Evolutionary conservation across 352 stramenopile species (phyloP).

Genomic region (Phytophthora palmivora): DNA sequence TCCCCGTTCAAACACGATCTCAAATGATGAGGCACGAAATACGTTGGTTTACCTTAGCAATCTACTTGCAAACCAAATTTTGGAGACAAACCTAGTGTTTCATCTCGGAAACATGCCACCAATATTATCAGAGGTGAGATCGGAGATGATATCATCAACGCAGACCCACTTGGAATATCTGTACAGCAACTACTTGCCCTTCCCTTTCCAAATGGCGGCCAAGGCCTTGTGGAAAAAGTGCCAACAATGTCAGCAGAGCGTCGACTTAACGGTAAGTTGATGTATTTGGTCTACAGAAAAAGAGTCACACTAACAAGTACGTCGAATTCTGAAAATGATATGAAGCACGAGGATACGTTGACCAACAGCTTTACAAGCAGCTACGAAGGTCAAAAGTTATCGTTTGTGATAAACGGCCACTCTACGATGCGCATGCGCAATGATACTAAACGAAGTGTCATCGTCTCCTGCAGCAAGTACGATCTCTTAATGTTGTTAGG

Average conservation of each 20-base stretch:
- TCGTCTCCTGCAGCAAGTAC: constrained; percentile 8
- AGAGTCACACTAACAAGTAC: background rate
- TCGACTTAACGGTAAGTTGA: background rate
- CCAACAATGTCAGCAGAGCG: background rate
- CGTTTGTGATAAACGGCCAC: constrained; percentile 2
- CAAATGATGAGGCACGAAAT: background rate
- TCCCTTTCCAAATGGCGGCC: background rate
- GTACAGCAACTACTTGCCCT: background rate
- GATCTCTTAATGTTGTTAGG: background rate
- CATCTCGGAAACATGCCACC: background rate
- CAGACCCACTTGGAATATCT: constrained; percentile 4
- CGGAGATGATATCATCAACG: constrained; percentile 4
- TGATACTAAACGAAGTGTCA: background rate
- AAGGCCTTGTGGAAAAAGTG: constrained; percentile 7
- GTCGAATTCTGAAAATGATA: background rate
- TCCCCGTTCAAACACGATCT: background rate
- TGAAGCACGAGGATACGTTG: background rate
- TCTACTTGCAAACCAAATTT: background rate
- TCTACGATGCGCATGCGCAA: constrained; percentile 2
- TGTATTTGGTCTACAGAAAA: background rate
- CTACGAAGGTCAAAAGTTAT: constrained; percentile 1
- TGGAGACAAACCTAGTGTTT: constrained; percentile 1
- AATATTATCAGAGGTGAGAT: constrained; percentile 1
- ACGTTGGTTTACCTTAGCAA: background rate
- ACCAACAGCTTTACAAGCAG: background rate